Percentiles rank a stretch among this genome's conserved stretches.
These are phyloP conservation scores for Chlamydomonas applanata DNA, from an alignment of 139 green algal species.

Conservation along the genomic window DNA sequence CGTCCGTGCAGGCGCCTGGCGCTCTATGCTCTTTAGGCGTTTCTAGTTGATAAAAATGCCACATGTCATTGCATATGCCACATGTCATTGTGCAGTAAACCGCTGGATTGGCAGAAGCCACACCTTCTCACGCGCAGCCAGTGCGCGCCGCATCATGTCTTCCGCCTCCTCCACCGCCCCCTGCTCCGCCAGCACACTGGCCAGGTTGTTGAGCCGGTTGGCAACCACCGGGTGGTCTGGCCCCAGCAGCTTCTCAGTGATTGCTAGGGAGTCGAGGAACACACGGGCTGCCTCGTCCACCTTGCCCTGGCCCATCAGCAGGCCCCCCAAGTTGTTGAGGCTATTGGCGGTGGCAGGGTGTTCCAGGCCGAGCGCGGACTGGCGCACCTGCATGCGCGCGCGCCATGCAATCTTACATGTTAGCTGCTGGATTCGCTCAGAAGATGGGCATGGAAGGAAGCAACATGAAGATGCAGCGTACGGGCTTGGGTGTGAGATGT, in stretches of 20 bases:
- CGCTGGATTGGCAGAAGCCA: no score
- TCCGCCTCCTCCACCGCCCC: slow-evolving; percentile 8
- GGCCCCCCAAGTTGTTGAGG: slow-evolving; percentile 16
- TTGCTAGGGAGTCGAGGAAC: not conserved
- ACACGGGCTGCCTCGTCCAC: not conserved
- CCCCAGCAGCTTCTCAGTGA: slow-evolving; percentile 15
- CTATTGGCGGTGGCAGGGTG: slow-evolving; percentile 14
- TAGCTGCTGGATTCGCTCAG: no score
- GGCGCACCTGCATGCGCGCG: slow-evolving; percentile 4
- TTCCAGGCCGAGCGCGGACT: not conserved
- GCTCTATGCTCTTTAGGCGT: no score
- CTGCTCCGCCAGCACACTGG: slow-evolving; percentile 18
- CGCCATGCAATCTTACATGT: no score
- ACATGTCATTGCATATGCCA: no score
- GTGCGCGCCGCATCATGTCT: slow-evolving; percentile 9
- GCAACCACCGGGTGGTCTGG: slow-evolving; percentile 15
- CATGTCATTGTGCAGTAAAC: no score
- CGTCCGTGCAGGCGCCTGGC: no score
- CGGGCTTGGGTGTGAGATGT: not conserved
- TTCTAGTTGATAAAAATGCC: no score
- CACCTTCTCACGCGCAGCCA: slow-evolving; percentile 3
- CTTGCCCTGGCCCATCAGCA: slow-evolving; percentile 17
- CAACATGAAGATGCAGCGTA: not conserved
- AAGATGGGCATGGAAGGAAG: no score
- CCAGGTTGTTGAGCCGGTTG: slow-evolving; percentile 28